Conservation (phyloP, 768 basidiomycete species). For the Leccinum fibrillosum region DNA sequence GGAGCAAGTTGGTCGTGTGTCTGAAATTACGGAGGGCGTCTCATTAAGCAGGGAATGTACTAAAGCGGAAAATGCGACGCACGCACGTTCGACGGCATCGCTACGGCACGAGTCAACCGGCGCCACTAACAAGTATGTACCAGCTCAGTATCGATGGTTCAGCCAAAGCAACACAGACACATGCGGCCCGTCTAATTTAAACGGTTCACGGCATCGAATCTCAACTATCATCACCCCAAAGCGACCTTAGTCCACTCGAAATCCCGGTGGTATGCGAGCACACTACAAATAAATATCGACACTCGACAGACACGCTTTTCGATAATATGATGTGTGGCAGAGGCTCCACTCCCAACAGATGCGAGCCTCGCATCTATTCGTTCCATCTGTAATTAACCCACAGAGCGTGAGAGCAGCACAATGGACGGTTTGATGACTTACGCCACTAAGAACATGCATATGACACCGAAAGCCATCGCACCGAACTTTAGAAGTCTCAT, state of each 20-base stretch:
- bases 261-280: neutral
- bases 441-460: constrained; percentile 92
- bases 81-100: constrained; percentile 40
- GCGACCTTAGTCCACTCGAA: neutral
- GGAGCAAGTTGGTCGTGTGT: constrained; percentile 33
- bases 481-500: constrained; percentile 58
- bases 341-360: constrained; percentile 4
- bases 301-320: neutral
- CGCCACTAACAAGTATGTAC: constrained; percentile 1
- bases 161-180: constrained; percentile 10
- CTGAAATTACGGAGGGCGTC: constrained; percentile 33
- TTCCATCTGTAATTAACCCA: constrained; percentile 58
- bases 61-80: constrained; percentile 22
- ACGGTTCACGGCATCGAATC: constrained; percentile 26
- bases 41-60: constrained; percentile 20
- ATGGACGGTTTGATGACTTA: constrained; percentile 44
- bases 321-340: neutral
- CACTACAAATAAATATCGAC: constrained; percentile 7
- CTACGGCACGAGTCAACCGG: constrained; percentile 18
- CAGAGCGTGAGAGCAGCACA: constrained; percentile 17
- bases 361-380: constrained; percentile 46
- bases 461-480: constrained; percentile 87
- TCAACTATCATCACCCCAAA: constrained; percentile 7
- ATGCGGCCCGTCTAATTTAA: constrained; percentile 22
- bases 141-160: constrained; percentile 4